These are phyloP conservation scores for Metschnikowia cubensis DNA, from an alignment of 805 yeast genomes.

Conservation along the genomic window DNA sequence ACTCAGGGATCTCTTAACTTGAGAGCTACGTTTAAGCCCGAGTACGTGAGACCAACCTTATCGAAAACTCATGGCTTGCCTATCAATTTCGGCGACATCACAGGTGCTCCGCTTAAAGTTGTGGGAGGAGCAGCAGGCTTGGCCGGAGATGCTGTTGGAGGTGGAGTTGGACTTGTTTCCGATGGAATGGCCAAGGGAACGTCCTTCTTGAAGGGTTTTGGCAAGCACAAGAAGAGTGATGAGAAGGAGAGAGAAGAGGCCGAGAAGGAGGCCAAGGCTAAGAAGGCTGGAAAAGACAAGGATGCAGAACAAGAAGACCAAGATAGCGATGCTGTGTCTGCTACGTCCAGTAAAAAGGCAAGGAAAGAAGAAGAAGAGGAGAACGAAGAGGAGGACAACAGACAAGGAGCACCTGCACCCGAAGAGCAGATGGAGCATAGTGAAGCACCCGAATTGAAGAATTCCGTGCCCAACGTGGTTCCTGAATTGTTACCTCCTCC, in stretches of 20 bases:
- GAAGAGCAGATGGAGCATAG: conserved; percentile 14
- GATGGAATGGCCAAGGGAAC: conserved; percentile 51
- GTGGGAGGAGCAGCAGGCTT: conserved; percentile 41
- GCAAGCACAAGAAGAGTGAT: conserved; percentile 16
- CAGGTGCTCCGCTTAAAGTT: conserved; percentile 47
- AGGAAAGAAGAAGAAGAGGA: conserved; percentile 4
- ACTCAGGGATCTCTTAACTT: conserved; percentile 65
- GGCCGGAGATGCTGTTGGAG: conserved; percentile 41
- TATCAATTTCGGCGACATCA: conserved; percentile 34
- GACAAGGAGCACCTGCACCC: conserved; percentile 14
- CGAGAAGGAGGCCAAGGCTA: conserved; percentile 2
- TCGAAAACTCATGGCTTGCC: conserved; percentile 39
- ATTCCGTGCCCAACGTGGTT: conserved; percentile 32
- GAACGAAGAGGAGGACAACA: conserved; percentile 7
- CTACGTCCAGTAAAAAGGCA: conserved; percentile 4
- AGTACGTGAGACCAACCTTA: conserved; percentile 62
- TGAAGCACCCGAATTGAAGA: conserved; percentile 14
- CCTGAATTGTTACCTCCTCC: conserved; percentile 37
- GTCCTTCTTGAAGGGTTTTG: conserved; percentile 31
- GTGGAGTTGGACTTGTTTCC: conserved; percentile 42
- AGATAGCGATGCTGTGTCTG: conserved; percentile 1
- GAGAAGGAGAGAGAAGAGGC: conserved; percentile 12
- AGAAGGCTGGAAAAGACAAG: conserved; percentile 10
- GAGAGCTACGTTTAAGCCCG: conserved; percentile 55
- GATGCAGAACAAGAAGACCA: neutral